A percentile compares a stretch with the other conserved stretches of the same genome.
phyloP scores from a whole-genome alignment of 2,329 filamentous ascomycete genomes.

The Tolypocladium nubicola region DNA sequence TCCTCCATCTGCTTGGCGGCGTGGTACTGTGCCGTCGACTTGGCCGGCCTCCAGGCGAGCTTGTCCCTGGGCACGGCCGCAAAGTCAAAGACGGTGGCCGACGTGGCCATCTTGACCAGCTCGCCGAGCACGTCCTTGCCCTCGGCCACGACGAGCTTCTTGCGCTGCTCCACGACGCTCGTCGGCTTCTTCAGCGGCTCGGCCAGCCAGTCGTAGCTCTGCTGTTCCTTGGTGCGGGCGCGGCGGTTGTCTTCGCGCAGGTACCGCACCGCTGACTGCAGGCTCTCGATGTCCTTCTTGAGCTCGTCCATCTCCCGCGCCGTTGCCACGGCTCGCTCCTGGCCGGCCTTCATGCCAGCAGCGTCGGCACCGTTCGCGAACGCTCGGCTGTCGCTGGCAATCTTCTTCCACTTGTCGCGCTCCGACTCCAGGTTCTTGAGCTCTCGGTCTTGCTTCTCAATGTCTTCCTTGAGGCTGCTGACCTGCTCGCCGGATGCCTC shows the following conservation, averaged over 20 bases:
- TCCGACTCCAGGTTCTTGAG: slow-evolving; percentile 54
- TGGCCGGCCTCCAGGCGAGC: slow-evolving; percentile 56
- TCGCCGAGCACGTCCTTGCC: slow-evolving; percentile 53
- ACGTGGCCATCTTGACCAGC: slow-evolving; percentile 50
- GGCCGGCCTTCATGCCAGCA: slow-evolving; percentile 43
- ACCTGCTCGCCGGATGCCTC: slow-evolving; percentile 40
- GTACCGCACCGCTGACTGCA: slow-evolving; percentile 57
- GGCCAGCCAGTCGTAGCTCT: slow-evolving; percentile 47
- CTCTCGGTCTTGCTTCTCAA: slow-evolving; percentile 58
- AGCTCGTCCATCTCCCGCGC: slow-evolving; percentile 64
- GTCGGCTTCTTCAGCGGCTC: slow-evolving; percentile 44
- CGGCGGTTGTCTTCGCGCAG: slow-evolving; percentile 57
- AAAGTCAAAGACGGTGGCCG: slow-evolving; percentile 50
- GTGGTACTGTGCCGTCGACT: slow-evolving; percentile 53
- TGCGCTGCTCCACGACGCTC: slow-evolving; percentile 36
- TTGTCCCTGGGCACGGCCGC: slow-evolving; percentile 44
- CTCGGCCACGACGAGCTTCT: slow-evolving; percentile 45
- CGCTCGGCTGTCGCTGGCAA: slow-evolving; percentile 50
- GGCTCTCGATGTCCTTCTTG: slow-evolving; percentile 53
- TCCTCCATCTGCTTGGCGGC: slow-evolving; percentile 56
- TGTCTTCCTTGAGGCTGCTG: slow-evolving; percentile 47
- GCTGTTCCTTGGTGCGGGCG: slow-evolving; percentile 46
- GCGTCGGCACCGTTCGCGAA: slow-evolving; percentile 42
- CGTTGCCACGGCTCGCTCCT: slow-evolving; percentile 58
- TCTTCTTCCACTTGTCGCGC: slow-evolving; percentile 61